A percentile compares a stretch with the other conserved stretches of the same genome.
phyloP scores from a whole-genome alignment of 1,284 basidiomycete genomes.

The Ustilago lituana region DNA sequence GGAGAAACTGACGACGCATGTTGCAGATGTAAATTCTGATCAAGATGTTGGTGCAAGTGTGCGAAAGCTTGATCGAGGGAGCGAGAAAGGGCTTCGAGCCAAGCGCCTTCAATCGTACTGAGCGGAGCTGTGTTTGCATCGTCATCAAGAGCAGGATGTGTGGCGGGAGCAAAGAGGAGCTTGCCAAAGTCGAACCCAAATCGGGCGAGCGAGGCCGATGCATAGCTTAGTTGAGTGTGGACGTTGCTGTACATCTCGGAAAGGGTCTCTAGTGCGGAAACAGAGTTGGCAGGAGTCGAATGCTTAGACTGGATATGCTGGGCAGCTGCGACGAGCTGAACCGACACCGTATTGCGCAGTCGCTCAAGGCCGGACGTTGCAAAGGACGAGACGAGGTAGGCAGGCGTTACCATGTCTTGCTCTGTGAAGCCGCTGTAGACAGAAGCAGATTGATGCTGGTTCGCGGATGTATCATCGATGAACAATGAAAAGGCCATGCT shows the following conservation, averaged over 20 bases:
- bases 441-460: not conserved
- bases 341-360: constrained; percentile 16
- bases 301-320: not conserved
- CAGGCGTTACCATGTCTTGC: constrained; percentile 15
- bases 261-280: constrained; percentile 15
- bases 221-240: constrained; percentile 45
- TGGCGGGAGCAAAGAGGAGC: constrained; percentile 17
- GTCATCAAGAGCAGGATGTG: no score
- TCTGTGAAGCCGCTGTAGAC: no score
- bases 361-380: constrained; percentile 21
- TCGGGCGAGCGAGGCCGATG: constrained; percentile 28
- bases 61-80: constrained; percentile 15
- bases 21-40: not conserved
- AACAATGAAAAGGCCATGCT: constrained; percentile 90
- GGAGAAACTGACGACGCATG: constrained; percentile 5
- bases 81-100: constrained; percentile 17
- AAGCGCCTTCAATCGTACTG: constrained; percentile 17
- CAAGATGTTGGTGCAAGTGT: constrained; percentile 8
- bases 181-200: constrained; percentile 46
- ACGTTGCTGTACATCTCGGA: constrained; percentile 29
- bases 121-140: not conserved
- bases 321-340: constrained; percentile 13
- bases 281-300: not conserved
- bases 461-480: constrained; percentile 72
- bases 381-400: constrained; percentile 38